Evolutionary conservation across 192 early-diverging fungal species (phyloP), one percentile per base, ranked within the genome.

Genomic region (Podila clonocystis): DNA sequence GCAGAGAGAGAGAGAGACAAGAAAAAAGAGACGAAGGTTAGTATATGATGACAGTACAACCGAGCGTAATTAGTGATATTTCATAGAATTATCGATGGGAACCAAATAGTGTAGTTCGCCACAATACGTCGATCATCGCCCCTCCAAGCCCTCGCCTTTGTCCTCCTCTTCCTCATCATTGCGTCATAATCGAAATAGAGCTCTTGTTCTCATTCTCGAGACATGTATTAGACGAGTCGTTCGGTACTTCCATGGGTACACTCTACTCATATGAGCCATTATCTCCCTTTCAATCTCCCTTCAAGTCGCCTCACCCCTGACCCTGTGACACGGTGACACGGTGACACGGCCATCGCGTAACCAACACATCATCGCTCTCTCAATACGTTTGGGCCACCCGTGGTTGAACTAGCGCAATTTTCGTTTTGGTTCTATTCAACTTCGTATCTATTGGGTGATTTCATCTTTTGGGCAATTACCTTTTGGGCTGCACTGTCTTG

Each of bases 401-500:
- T 7, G 5, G 41, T 9, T 26, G 17, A 62, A 22, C 50, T 29
- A 50, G n/a, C 55, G 29, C 26, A 58, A 6, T 55, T 55, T 55
- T 1, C 1, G 4, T 22, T 26, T 20, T 24, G 2, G 2, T 55
- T 26, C 2, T 24, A 11, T 52, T 52, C 15, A 24, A 19, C 52
- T 0, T 22, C 22, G 4, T 26, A 2, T 26, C n/a, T 22, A 19
- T 12, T 7, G 19, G 45, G 22, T 29, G 24, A 17, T 38, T 58
- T 31, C 41, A 41, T 28, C 36, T 19, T 22, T 41, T 52, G 45
- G n/a, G 22, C 38, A 9, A 64, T 48, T 79, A 68, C 68, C 70
- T 79, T 72, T 45, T 34, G 75, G 63, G 64, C n/a, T 38, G 70
- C 38, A 22, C 60, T 45, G 34, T 69, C 68, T 62, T 73, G 70